Evolutionary conservation across 2,329 filamentous ascomycete species (phyloP), one percentile per base, ranked within the genome.

Genomic region (Sporothrix phasma): DNA sequence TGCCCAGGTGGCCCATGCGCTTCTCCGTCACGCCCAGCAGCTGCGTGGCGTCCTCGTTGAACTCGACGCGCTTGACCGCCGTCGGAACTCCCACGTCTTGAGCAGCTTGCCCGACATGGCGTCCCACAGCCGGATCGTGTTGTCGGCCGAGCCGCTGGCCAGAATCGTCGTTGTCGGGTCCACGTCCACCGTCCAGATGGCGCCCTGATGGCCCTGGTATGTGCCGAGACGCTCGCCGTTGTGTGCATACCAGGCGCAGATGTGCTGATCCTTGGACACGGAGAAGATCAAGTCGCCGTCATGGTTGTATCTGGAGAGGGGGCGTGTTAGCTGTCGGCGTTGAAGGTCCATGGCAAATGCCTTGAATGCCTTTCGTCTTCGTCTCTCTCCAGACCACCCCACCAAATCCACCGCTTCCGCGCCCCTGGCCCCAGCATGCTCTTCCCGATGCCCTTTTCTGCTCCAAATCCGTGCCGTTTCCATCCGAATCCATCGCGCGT

Each of bases 81-180:
- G 94, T 97, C 66, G 89, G 79, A 97, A 97, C 71, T 99, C 92
- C 94, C 94, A 99, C 64, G 89, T 90, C 87, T 97, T 97, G 73
- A 99, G 84, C 75, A 90, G 88, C 75, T 90, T 90, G 75, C 94
- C 94, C 17, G 89, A 89, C 84, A 92, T 89, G 76, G 97, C 84
- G 75, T 99, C 92, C 94, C 94, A 99, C 73, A 99, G 84, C 73
- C 92, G 87, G 78, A 99, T 93, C 51, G 93, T 97, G 83, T 97
- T 97, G 81, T 99, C 94, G 77, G 94, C 94, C 71, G 92, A 94
- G 72, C 94, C 94, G 67, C 90, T 95, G 74, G 93, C 94, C 74
- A 97, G 88, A 74, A 99, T 85, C 72, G 89, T 90, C 69, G 88
- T 90, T 72, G 92, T 92, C 69, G 93, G 92, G 80, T 96, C 90